phyloP scores from a whole-genome alignment of 2,329 filamentous ascomycete species.

The Mycogone perniciosa region DNA sequence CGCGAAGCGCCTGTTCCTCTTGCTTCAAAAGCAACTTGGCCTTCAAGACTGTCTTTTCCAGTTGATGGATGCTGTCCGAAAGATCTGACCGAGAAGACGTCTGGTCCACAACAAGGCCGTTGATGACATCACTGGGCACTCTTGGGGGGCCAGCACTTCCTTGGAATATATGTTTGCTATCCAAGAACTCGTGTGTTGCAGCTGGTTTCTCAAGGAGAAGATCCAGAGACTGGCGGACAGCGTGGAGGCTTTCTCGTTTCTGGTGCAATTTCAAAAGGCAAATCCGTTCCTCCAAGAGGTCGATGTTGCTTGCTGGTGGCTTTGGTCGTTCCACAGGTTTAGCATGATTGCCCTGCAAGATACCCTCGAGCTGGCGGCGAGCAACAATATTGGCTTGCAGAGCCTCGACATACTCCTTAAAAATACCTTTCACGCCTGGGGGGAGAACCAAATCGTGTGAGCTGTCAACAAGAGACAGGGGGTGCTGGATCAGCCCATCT shows the following conservation, averaged over 20 bases:
- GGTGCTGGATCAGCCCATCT: slow-evolving; percentile 35
- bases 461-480: slow-evolving; percentile 43
- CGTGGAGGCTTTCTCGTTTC: slow-evolving; percentile 44
- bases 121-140: slow-evolving; percentile 47
- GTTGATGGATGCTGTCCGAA: slow-evolving; percentile 39
- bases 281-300: slow-evolving; percentile 44
- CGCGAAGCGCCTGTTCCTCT: slow-evolving; percentile 50
- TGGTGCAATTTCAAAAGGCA: slow-evolving; percentile 44
- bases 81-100: slow-evolving; percentile 36
- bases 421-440: slow-evolving; percentile 39
- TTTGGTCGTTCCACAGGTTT: slow-evolving; percentile 17
- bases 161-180: slow-evolving; percentile 41
- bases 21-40: slow-evolving; percentile 51
- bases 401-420: slow-evolving; percentile 50
- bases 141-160: slow-evolving; percentile 39
- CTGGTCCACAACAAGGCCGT: slow-evolving; percentile 40
- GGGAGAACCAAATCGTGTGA: slow-evolving; percentile 29
- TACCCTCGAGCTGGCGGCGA: slow-evolving; percentile 39
- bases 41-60: slow-evolving; percentile 54
- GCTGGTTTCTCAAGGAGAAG: slow-evolving; percentile 46
- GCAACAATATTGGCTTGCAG: slow-evolving; percentile 47
- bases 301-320: slow-evolving; percentile 13
- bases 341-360: slow-evolving; percentile 22
- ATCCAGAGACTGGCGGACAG: slow-evolving; percentile 47
- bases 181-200: slow-evolving; percentile 43